These are phyloP conservation scores for Chenopodium album DNA, from an alignment of 148 eudicot species.

Conservation along the genomic window DNA sequence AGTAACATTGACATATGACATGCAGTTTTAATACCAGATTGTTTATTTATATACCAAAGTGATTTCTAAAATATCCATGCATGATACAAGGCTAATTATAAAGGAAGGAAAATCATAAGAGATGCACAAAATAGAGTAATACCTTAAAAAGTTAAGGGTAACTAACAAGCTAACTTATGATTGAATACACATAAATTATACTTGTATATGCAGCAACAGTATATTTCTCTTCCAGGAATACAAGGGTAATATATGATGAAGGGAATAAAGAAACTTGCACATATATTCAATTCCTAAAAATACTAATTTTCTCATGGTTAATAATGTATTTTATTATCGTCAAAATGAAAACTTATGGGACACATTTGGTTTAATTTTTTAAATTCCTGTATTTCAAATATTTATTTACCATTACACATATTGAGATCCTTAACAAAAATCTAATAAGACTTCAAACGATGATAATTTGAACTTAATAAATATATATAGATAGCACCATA, in stretches of 20 bases:
- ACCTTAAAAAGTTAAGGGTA: not conserved
- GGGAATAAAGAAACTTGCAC: not conserved
- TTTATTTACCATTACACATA: too few relatives aligned
- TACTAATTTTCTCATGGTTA: not conserved
- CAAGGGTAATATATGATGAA: not conserved
- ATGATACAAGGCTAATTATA: not conserved
- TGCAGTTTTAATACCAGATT: not conserved
- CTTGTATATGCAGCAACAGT: not conserved
- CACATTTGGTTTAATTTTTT: too few relatives aligned
- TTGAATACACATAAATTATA: not conserved
- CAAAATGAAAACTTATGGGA: too few relatives aligned
- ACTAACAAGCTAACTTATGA: not conserved
- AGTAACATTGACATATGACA: not conserved
- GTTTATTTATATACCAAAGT: too few relatives aligned
- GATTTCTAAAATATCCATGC: too few relatives aligned
- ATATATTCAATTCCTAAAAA: not conserved
- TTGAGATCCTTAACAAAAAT: too few relatives aligned
- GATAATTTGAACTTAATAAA: too few relatives aligned
- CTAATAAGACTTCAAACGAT: too few relatives aligned
- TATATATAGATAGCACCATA: too few relatives aligned
- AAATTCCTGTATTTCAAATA: too few relatives aligned
- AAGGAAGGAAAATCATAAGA: not conserved
- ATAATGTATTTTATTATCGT: too few relatives aligned
- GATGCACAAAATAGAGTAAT: not conserved
- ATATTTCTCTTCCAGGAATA: not conserved